A percentile compares a stretch with the other conserved stretches of the same genome.
phyloP scores from a whole-genome alignment of 2,329 filamentous ascomycete genomes.

The Aspergillus pseudonomiae region DNA sequence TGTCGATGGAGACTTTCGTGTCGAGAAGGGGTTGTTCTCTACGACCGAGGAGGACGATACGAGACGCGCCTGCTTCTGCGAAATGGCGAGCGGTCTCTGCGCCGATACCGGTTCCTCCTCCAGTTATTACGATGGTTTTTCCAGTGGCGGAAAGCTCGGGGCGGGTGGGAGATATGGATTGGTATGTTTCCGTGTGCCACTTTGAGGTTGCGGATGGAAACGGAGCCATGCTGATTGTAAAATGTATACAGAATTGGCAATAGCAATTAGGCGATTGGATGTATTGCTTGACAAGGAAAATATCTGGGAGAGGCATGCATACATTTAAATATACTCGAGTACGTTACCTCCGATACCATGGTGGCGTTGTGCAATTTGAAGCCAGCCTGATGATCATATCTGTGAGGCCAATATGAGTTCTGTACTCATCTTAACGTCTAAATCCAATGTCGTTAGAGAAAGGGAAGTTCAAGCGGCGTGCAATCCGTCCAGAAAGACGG shows the following conservation, averaged over 20 bases:
- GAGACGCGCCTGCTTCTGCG: slow-evolving; percentile 48
- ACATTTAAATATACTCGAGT: not conserved
- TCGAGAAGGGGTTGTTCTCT: slow-evolving; percentile 31
- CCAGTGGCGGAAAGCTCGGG: slow-evolving; percentile 45
- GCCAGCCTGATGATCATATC: not conserved
- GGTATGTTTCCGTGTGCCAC: not conserved
- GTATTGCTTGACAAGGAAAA: not conserved
- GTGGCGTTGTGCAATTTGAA: not conserved
- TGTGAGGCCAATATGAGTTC: too few relatives aligned
- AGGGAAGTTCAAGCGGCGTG: accelerated
- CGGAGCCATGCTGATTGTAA: not conserved
- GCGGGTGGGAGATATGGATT: slow-evolving; percentile 42
- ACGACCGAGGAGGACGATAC: slow-evolving; percentile 51
- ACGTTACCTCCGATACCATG: not conserved
- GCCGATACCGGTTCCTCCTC: slow-evolving; percentile 52
- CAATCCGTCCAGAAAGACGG: not conserved
- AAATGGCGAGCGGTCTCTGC: slow-evolving; percentile 47
- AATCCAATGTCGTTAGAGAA: too few relatives aligned
- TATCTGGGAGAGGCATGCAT: not conserved
- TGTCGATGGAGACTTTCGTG: not conserved
- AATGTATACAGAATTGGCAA: not conserved
- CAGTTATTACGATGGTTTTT: slow-evolving; percentile 49
- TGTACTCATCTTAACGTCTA: too few relatives aligned
- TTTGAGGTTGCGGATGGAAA: not conserved
- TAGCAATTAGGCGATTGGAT: not conserved